Evolutionary conservation across 2,329 filamentous ascomycete species (phyloP).

Genomic region (Falciphora oryzae): DNA sequence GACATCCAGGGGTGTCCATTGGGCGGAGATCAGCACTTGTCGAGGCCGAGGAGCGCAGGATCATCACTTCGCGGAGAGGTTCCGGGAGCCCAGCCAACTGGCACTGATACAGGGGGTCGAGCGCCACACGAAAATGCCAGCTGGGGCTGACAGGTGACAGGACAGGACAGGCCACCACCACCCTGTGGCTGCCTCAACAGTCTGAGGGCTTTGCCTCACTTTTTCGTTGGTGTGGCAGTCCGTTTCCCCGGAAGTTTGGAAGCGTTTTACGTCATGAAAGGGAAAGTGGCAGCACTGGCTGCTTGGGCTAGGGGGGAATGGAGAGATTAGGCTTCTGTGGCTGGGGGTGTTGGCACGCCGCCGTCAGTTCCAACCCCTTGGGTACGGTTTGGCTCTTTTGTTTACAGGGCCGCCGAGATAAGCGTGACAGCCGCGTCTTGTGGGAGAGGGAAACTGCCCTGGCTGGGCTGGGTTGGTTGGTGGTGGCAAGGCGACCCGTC

Average conservation of each 20-base stretch:
- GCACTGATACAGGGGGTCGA: neutral
- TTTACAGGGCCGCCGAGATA: neutral
- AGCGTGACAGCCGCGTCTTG: neutral
- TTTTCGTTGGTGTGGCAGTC: neutral
- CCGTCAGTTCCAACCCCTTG: neutral
- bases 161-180: too few relatives aligned
- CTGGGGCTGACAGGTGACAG: neutral
- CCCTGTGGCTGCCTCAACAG: neutral
- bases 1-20: neutral
- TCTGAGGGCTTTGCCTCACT: neutral
- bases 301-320: neutral
- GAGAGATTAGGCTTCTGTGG: neutral
- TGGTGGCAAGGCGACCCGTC: too few relatives aligned
- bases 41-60: neutral
- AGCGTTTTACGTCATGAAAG: too few relatives aligned
- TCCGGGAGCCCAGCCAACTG: neutral
- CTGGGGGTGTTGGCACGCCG: neutral
- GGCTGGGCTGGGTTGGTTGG: too few relatives aligned
- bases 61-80: neutral
- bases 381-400: too few relatives aligned
- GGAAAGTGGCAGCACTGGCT: neutral
- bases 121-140: neutral
- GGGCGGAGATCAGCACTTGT: neutral
- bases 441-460: neutral
- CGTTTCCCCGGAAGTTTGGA: too few relatives aligned